Evolutionary conservation across 768 basidiomycete species (phyloP), one percentile per base, ranked within the genome.

Genomic region (Lactarius sp.): DNA sequence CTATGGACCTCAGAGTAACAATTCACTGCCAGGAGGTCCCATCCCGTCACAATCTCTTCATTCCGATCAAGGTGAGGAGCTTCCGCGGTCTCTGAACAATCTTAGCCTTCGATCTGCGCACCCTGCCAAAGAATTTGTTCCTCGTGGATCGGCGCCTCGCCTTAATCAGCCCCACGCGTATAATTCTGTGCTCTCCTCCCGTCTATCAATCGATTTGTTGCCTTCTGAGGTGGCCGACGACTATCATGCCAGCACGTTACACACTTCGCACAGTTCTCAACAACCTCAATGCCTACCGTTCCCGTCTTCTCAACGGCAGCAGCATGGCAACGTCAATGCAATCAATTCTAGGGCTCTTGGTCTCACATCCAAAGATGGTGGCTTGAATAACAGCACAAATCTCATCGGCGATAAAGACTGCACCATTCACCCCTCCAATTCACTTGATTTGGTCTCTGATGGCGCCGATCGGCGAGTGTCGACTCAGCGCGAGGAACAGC

Each of bases 81-180:
- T 62, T 34, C 52, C 65, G 41, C 61, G 59, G 39, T 36, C 68
- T 13, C 6, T 64, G 62, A 57, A 60, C 36, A 56, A 60, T 42
- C n/a, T 68, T 39, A 61, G 59, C 50, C 59, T 67, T 13, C 42
- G 62, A 49, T 54, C 64, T 36, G 52, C 66, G 14, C 61, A 42
- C 31, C 39, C 53, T 41, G 59, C 57, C 50, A 68, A 68, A 36
- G 68, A 68, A 44, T 68, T 68, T 42, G 62, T 68, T 50, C 68
- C 68, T 47, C 66, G 66, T 34, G 68, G 58, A 5, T 31, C 62
- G 12, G 58, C 33, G 12, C 44, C 65, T 52, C 60, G 64, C 3
- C 52, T 62, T 44, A 50, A 53, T 52, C 44, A 55, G 20, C 16
- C 55, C 16, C 55, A 54, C 27, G 42, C 34, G 6, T 59, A 50